These are phyloP conservation scores for Chalciporus chontae DNA, from an alignment of 768 basidiomycete species.

Conservation along the genomic window DNA sequence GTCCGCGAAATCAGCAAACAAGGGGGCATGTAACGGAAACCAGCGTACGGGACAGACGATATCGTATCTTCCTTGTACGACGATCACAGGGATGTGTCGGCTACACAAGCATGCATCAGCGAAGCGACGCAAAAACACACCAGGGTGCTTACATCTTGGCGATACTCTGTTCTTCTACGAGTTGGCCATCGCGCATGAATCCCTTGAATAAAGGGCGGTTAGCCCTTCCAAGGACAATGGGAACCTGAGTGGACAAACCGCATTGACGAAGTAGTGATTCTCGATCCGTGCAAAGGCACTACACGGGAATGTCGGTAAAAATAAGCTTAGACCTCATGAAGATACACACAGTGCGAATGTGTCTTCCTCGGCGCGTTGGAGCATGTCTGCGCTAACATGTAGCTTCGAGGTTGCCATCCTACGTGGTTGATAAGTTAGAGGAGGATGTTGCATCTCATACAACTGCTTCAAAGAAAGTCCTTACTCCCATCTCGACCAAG, in stretches of 20 bases:
- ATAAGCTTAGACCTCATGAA: constrained; percentile 6
- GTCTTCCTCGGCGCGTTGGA: constrained; percentile 68
- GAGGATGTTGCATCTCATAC: neutral
- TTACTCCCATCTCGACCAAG: constrained; percentile 91
- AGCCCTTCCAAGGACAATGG: constrained; percentile 2
- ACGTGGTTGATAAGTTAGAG: neutral
- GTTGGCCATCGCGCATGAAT: constrained; percentile 85
- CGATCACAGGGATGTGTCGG: constrained; percentile 80
- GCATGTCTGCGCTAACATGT: constrained; percentile 60
- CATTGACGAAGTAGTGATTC: constrained; percentile 88
- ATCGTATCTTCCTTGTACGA: constrained; percentile 88
- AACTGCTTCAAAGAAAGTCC: constrained; percentile 28
- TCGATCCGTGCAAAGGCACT: constrained; percentile 88
- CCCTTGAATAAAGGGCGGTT: constrained; percentile 41
- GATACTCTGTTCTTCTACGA: constrained; percentile 78
- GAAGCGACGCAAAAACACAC: neutral
- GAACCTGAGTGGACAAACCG: constrained; percentile 37
- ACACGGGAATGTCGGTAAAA: constrained; percentile 1
- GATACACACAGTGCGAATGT: constrained; percentile 67
- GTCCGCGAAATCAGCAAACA: neutral
- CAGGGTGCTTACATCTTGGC: constrained; percentile 70
- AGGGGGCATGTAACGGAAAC: neutral
- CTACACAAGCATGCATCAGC: constrained; percentile 36
- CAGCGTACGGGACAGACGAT: constrained; percentile 75
- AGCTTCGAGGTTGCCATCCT: constrained; percentile 85